Evolutionary conservation across 2,329 filamentous ascomycete species (phyloP).

Genomic region (Septoria linicola): DNA sequence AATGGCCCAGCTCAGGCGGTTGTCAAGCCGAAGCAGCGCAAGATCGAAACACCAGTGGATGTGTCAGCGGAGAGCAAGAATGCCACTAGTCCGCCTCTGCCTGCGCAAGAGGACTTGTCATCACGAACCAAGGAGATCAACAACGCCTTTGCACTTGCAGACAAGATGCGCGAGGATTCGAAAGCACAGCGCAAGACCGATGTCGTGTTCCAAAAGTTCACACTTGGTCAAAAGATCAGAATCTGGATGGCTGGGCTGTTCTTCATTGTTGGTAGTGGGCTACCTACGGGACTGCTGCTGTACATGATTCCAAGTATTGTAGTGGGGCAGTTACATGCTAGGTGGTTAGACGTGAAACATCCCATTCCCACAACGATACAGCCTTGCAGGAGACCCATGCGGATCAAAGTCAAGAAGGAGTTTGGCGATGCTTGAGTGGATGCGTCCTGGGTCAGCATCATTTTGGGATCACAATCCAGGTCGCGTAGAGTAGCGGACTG

Average conservation of each 20-base stretch:
- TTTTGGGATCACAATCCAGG: no score
- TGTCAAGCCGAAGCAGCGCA: background rate
- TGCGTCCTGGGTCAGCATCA: no score
- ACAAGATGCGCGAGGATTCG: conserved; percentile 6
- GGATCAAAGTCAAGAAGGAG: conserved; percentile 26
- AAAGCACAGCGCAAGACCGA: background rate
- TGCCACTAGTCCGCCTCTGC: background rate
- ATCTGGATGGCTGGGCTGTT: conserved; percentile 38
- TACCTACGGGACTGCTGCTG: conserved; percentile 45
- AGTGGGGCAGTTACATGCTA: conserved; percentile 22
- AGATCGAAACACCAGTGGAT: background rate
- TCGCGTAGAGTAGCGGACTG: no score
- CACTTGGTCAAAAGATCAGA: conserved; percentile 24
- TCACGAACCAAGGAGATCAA: conserved; percentile 9
- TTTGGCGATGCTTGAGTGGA: conserved; percentile 13
- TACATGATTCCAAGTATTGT: conserved; percentile 37
- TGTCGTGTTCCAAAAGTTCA: conserved; percentile 12
- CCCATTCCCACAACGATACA: conserved; percentile 28
- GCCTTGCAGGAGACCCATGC: conserved; percentile 32
- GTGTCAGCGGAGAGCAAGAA: background rate
- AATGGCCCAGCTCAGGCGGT: background rate
- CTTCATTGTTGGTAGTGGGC: conserved; percentile 35
- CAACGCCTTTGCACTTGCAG: conserved; percentile 10
- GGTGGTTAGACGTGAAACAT: conserved; percentile 31
- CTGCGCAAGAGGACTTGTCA: background rate